phyloP scores from a whole-genome alignment of 2,329 filamentous ascomycete genomes.

The Cytospora schulzeri region DNA sequence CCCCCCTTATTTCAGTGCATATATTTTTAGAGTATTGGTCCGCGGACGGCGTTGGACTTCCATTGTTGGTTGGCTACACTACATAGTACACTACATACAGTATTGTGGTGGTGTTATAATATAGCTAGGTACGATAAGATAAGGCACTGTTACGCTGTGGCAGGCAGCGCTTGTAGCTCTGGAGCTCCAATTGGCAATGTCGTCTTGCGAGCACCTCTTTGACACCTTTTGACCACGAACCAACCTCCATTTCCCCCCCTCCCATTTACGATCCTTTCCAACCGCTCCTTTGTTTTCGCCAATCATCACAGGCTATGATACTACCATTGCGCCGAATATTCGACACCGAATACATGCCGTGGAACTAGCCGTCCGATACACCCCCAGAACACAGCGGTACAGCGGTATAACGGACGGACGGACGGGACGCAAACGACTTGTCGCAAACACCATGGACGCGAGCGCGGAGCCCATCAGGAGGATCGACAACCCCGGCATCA shows the following conservation, averaged over 20 bases:
- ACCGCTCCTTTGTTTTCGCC: background rate
- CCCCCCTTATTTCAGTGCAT: background rate
- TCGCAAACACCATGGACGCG: constrained; percentile 26
- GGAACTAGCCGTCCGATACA: constrained; percentile 8
- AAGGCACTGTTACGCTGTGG: background rate
- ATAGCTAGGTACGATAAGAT: background rate
- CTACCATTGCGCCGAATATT: constrained; percentile 1
- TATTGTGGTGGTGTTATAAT: too few species aligned
- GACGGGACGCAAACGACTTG: constrained; percentile 5
- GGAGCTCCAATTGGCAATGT: background rate
- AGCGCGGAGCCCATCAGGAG: constrained; percentile 45
- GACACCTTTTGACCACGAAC: background rate
- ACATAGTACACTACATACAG: too few species aligned
- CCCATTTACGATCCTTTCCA: background rate
- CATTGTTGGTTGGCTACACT: too few species aligned
- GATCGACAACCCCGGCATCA: constrained; percentile 66
- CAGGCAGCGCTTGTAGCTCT: background rate
- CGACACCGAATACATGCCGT: constrained; percentile 5
- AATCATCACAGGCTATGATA: constrained; percentile 13
- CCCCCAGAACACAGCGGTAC: constrained; percentile 1
- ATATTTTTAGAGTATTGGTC: background rate
- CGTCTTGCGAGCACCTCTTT: background rate
- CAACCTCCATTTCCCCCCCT: background rate
- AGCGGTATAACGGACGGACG: constrained; percentile 2
- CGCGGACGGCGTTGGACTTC: background rate